Evolutionary conservation across 176 grass and related monocot genomes (phyloP).

Genomic region (Microstegium vimineum): DNA sequence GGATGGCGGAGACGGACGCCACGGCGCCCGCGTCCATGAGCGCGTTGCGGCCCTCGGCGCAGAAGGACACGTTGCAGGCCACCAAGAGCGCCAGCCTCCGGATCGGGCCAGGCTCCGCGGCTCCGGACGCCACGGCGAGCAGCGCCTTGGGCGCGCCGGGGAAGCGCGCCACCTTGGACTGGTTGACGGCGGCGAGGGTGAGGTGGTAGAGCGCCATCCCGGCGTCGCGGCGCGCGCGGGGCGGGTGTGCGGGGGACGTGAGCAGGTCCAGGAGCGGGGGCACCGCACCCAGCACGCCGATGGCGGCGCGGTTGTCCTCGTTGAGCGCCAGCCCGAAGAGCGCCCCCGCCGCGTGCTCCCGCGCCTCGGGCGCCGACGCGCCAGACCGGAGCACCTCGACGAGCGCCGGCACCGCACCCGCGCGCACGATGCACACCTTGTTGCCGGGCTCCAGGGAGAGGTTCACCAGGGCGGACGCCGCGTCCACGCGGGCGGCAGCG

Average conservation of each 20-base stretch:
- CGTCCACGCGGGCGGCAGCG: conserved; percentile 39
- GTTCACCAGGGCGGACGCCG: conserved; percentile 61
- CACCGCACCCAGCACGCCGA: conserved; percentile 82
- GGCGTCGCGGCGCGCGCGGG: conserved; percentile 56
- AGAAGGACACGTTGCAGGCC: conserved; percentile 58
- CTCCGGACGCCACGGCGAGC: conserved; percentile 36
- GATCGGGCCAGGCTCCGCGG: conserved; percentile 25
- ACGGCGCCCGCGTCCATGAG: conserved; percentile 79
- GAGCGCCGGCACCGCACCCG: conserved; percentile 62
- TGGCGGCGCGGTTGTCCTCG: conserved; percentile 88
- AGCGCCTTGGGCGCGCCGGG: conserved; percentile 47
- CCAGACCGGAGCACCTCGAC: conserved; percentile 53
- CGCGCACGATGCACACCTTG: conserved; percentile 65
- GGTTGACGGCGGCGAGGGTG: conserved; percentile 61
- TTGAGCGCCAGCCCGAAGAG: conserved; percentile 69
- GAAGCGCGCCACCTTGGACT: conserved; percentile 58
- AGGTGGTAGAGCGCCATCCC: conserved; percentile 92
- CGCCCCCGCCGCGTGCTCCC: conserved; percentile 71
- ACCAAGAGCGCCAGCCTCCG: conserved; percentile 78
- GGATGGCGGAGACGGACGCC: conserved; percentile 40
- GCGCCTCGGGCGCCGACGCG: conserved; percentile 37
- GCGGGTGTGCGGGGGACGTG: conserved; percentile 10
- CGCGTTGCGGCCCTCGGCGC: conserved; percentile 58
- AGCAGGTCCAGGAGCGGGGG: conserved; percentile 66
- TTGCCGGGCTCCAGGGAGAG: conserved; percentile 71